Percentiles rank a stretch among this genome's conserved stretches.
phyloP scores from a whole-genome alignment of 805 yeast species.

The Zygoascus tannicola region DNA sequence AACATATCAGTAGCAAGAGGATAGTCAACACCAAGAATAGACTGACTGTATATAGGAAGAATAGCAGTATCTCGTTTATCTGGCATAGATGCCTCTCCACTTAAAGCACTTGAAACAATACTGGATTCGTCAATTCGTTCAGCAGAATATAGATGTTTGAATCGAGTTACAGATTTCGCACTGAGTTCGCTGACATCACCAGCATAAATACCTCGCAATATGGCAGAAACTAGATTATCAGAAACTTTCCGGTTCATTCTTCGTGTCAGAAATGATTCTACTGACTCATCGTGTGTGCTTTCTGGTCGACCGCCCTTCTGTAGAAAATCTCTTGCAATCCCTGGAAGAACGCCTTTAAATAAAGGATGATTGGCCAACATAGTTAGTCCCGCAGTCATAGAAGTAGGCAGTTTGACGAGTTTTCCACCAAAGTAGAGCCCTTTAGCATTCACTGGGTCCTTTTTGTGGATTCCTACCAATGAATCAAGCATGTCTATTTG shows the following conservation, averaged over 20 bases:
- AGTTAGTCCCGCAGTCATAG: conserved; percentile 10
- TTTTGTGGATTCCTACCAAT: conserved; percentile 48
- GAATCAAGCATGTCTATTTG: conserved; percentile 40
- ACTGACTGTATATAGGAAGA: conserved; percentile 20
- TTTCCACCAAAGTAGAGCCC: conserved; percentile 40
- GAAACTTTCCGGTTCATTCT: conserved; percentile 52
- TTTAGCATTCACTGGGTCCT: conserved; percentile 61
- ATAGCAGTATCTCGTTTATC: conserved; percentile 18
- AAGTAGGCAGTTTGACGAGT: conserved; percentile 26
- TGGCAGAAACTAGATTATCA: conserved; percentile 63
- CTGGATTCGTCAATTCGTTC: conserved; percentile 47
- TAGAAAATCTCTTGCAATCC: conserved; percentile 29
- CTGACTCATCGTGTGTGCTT: conserved; percentile 51
- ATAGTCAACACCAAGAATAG: conserved; percentile 15
- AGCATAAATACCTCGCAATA: conserved; percentile 84
- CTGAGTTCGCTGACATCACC: conserved; percentile 67
- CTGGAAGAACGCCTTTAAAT: conserved; percentile 49
- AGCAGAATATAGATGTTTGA: conserved; percentile 45
- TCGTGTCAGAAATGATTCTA: conserved; percentile 55
- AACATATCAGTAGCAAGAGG: conserved; percentile 5
- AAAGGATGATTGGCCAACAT: conserved; percentile 22
- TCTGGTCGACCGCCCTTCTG: conserved; percentile 16
- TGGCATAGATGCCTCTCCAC: conserved; percentile 26
- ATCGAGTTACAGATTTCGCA: conserved; percentile 42
- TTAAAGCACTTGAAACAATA: conserved; percentile 37